Base-by-base conservation (phyloP, 1,284 basidiomycete species). In the Cystobasidium slooffiae region DNA sequence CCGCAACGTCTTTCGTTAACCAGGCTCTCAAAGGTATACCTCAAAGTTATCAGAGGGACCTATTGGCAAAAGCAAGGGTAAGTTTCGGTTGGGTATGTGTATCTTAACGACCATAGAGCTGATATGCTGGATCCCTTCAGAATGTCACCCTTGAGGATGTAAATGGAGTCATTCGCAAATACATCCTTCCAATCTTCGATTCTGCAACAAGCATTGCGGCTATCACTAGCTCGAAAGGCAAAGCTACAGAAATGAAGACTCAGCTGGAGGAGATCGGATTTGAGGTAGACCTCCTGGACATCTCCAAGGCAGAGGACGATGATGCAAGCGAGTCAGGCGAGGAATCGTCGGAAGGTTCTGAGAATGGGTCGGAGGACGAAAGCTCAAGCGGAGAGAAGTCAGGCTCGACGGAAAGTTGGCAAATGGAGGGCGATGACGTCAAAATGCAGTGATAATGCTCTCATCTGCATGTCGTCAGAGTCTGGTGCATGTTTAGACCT, bases 121-220 rank as follows among this genome's bases (percentile, higher is more conserved):
- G 37, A 1, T 47, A 7, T 20, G 20, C 8, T 31, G 31, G 31
- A 31, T 31, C 31, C 31, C 31, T 31, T 31, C 70, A 93, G 84
- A 83, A 84, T 9, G 88, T 99, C 68, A 91, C 89, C 4, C 88
- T 90, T 78, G 87, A 88, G 5, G 89, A 97, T 75, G 89, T 97
- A 59, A 83, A 92, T 22, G 84, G 82, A 7, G 87, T 87, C 18
- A 86, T 98, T 76, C 83, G 85, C 77, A 89, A 87, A 78, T 90
- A 97, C 83, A 88, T 97, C 83, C 82, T 95, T 49, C 93, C 94
- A 0, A 84, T 99, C 65, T 99, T 99, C 83, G 87, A 91, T 77
- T 81, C 94, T 0, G 84, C 86, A 3, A 87, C 88, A 0, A 93
- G 93, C 2, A 87, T 94, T 31, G 91, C 89, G 0, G 89, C 93